Base-by-base conservation (phyloP, 169 alveolate genomes). In the Eimeria necatrix region DNA sequence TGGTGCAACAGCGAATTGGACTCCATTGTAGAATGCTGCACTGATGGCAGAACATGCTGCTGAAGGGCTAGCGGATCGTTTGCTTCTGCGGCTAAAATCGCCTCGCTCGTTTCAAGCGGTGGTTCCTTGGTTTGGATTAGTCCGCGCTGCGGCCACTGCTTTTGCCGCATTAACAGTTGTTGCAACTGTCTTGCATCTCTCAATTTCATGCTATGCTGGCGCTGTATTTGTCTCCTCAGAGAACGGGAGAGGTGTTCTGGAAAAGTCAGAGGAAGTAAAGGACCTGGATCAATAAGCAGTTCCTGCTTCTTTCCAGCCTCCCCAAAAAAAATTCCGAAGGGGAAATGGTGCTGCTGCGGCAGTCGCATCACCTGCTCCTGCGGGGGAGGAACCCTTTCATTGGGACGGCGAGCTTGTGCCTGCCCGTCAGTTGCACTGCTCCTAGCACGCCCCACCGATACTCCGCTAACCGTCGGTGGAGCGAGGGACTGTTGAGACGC, bases 241-340 rank as follows among this genome's bases (percentile, higher is more conserved):
- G 89, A 80, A 46, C 70, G 51, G 4, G 89, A 60, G 24, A 51
- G 51, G 32, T 80, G 70, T n/a, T 7, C 22, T 3, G 89, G 89
- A 24, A 80, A 14, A 52, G 53, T 10, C 4, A 68, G 89, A 24
- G 89, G 52, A 24, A 80, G 89, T 20, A 80, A 68, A 16, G 89
- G 89, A 52, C 89, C 89, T 12, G 89, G 46, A 60, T 80, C 89
- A 24, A 80, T 52, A 8, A 80, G 64, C 78, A 84, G 56, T 53
- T 48, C 26, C 71, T 48, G 91, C 14, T 70, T 53, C 4, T 73
- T 41, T 56, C 78, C 59, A 53, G 76, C 68, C 0, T 53, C 91
- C 52, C 41, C 24, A 59, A 84, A 84, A 22, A 56, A 56, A 59
- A 84, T 22, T 53, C 91, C 91, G 56, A 84, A 84, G 16, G 91